A percentile compares a stretch with the other conserved stretches of the same genome.
Evolutionary conservation across 768 basidiomycete species (phyloP).

Genomic region (Pholiota microspora): DNA sequence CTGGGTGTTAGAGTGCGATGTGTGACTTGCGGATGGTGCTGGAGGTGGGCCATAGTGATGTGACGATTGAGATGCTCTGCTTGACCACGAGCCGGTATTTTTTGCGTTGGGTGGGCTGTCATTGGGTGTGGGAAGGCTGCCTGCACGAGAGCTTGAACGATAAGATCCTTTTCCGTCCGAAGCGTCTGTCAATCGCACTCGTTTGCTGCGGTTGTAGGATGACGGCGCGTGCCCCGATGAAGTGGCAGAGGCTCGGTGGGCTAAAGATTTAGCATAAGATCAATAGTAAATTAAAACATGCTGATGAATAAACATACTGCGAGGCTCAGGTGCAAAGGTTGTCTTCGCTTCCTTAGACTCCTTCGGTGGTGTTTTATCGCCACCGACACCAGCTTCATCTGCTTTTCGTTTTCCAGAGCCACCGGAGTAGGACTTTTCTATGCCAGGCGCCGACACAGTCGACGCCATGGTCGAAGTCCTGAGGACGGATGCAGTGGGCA

Average conservation of each 20-base stretch:
- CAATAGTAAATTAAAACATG: constrained; percentile 17
- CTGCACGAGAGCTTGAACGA: constrained; percentile 33
- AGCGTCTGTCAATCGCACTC: constrained; percentile 54
- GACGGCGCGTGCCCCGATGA: constrained; percentile 64
- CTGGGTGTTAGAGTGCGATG: constrained; percentile 20
- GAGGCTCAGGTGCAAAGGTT: constrained; percentile 63
- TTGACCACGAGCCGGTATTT: constrained; percentile 46
- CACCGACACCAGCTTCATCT: constrained; percentile 59
- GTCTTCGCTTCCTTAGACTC: constrained; percentile 48
- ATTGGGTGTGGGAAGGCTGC: constrained; percentile 21
- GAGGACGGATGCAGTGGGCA: constrained; percentile 27
- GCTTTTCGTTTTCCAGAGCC: constrained; percentile 68
- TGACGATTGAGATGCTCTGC: constrained; percentile 24
- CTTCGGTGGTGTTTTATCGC: constrained; percentile 60
- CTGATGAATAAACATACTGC: constrained; percentile 44
- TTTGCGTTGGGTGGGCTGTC: constrained; percentile 36
- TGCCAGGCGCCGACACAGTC: too few relatives aligned
- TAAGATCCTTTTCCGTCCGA: constrained; percentile 37
- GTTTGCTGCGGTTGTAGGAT: constrained; percentile 65
- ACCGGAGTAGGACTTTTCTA: constrained; percentile 33
- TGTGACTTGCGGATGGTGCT: constrained; percentile 21
- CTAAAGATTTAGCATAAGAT: constrained; percentile 30
- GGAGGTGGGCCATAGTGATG: constrained; percentile 21
- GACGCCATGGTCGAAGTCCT: constrained; percentile 27
- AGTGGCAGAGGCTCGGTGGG: constrained; percentile 49